phyloP scores from a whole-genome alignment of 768 basidiomycete species.

The Suillus placidus region DNA sequence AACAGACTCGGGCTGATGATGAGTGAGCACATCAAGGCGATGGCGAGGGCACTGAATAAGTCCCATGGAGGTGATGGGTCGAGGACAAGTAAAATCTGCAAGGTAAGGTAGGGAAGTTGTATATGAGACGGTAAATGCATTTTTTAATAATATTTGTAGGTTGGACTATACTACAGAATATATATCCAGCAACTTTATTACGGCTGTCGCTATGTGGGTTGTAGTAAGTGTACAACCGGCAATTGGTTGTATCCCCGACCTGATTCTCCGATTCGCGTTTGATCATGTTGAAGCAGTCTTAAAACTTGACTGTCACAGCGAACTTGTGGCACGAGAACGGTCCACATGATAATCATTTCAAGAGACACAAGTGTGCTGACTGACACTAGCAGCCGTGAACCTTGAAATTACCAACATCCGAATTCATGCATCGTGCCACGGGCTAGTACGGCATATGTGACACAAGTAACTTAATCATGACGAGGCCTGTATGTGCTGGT shows the following conservation, averaged over 20 bases:
- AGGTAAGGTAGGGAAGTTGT: neutral
- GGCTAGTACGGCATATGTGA: neutral
- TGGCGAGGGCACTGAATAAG: neutral
- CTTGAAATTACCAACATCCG: neutral
- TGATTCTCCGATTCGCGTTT: no score
- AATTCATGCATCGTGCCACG: neutral
- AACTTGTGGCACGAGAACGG: neutral
- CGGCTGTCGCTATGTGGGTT: no score
- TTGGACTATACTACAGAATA: no score
- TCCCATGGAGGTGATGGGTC: slow-evolving; percentile 1
- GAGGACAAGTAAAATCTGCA: neutral
- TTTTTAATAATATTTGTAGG: neutral
- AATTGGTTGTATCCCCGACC: no score
- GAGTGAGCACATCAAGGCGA: neutral
- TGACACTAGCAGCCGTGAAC: neutral
- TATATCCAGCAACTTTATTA: no score
- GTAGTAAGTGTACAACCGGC: no score
- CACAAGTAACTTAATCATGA: neutral
- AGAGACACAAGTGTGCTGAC: neutral
- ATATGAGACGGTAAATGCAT: neutral
- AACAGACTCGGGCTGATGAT: neutral
- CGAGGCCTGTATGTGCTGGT: neutral
- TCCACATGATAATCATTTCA: neutral
- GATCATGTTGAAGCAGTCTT: no score
- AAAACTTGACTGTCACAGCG: no score